Evolutionary conservation across 176 grass and related monocot species (phyloP).

Genomic region (Carex cristatella): DNA sequence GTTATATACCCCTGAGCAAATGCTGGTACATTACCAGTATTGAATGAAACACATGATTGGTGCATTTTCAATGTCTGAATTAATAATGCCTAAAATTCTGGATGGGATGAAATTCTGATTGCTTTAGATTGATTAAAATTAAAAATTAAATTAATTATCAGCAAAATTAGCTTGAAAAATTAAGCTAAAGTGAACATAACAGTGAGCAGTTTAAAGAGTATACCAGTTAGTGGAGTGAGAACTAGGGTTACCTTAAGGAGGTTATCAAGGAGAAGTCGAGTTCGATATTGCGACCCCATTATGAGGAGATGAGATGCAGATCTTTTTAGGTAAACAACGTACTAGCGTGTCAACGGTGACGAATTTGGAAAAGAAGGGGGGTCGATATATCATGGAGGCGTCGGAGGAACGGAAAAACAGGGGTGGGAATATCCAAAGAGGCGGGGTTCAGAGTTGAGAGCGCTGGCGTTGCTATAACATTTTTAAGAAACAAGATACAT

Average conservation of each 20-base stretch:
- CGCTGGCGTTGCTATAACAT: not conserved
- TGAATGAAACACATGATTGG: not conserved
- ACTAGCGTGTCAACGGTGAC: not conserved
- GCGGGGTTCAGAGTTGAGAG: not conserved
- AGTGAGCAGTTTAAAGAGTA: not conserved
- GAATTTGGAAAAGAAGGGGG: not conserved
- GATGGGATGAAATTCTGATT: not conserved
- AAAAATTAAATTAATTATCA: not conserved
- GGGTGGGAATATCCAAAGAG: conserved; percentile 5
- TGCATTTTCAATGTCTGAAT: not conserved
- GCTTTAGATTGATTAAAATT: no score
- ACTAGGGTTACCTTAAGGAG: conserved; percentile 5
- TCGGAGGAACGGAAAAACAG: not conserved
- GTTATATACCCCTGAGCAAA: not conserved
- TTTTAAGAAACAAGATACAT: no score
- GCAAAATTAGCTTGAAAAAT: not conserved
- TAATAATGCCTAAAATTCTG: not conserved
- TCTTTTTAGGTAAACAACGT: not conserved
- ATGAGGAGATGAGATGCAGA: not conserved
- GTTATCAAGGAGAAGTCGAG: not conserved
- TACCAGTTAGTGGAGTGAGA: not conserved
- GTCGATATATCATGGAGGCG: conserved; percentile 8
- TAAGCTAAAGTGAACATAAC: not conserved
- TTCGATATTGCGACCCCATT: conserved; percentile 7
- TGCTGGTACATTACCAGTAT: not conserved